Evolutionary conservation across 176 grass and related monocot species (phyloP), one percentile per base, ranked within the genome.

Genomic region (Oryza punctata): DNA sequence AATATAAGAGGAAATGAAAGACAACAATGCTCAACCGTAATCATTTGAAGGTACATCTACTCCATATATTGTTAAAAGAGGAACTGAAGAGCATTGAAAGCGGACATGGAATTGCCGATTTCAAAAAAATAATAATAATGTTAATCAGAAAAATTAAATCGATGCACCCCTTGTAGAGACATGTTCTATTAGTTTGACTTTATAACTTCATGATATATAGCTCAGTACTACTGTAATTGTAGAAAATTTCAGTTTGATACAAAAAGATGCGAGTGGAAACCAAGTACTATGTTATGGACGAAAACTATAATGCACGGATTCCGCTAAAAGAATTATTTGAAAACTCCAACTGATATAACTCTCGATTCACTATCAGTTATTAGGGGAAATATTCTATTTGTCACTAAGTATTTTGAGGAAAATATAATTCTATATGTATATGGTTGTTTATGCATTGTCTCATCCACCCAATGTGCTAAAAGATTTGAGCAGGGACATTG

Each of bases 21-120:
- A 33, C 25, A 81, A 40, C 18, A 47, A 60, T 73, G 65, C 27
- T 33, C 13, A 87, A 61, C 69, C 44, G 38, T 40, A 63, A 71
- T 15, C 11, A 28, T 50, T 87, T 70, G 70, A 87, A 52, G 72
- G 72, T 77, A n/a, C n/a, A 78, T 83, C n/a, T n/a, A n/a, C 19
- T 46, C 44, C 7, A 11, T 60, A 70, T 38, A 14, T 45, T 45
- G 11, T 76, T 70, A 45, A 25, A 75, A 78, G 18, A 70, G 40
- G 38, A 65, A 72, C 6, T 1, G 1, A 63, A 63, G 7, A 47
- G 13, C 33, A 63, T 73, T n/a, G 70, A 66, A 82, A 67, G 24
- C 24, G 21, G 75, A 12, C 35, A 60, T 24, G 33, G 12, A 66
- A 45, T 38, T 85, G 33, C 19, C 10, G 0, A 12, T 72, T 79